Percentiles rank a stretch among this genome's conserved stretches.
Evolutionary conservation across 2,329 filamentous ascomycete genomes (phyloP).

Genomic region (Stylonectria norvegica): DNA sequence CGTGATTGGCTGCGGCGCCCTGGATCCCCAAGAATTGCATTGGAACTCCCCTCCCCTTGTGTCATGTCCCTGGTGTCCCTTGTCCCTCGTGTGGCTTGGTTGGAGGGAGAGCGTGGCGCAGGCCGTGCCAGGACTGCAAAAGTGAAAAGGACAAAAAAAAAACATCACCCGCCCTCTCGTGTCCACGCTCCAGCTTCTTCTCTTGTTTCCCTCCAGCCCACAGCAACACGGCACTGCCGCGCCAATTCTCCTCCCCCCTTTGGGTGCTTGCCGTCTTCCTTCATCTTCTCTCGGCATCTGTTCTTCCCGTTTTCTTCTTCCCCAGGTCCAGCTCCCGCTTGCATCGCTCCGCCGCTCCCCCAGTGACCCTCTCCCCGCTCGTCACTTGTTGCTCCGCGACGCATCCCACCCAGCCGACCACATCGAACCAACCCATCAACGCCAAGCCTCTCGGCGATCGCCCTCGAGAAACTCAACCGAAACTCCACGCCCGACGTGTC

Average conservation of each 20-base stretch:
- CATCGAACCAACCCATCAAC: conserved; percentile 3
- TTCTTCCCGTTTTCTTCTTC: conserved; percentile 32
- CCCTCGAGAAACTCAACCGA: neutral
- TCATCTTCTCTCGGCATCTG: conserved; percentile 33
- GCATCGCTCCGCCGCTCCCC: conserved; percentile 18
- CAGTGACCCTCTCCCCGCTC: conserved; percentile 11
- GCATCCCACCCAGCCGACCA: neutral
- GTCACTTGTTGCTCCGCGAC: conserved; percentile 18
- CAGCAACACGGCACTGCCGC: conserved; percentile 42
- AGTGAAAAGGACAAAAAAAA: conserved; percentile 22
- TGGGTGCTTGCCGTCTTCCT: conserved; percentile 41
- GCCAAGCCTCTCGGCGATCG: conserved; percentile 3
- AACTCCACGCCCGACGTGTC: neutral
- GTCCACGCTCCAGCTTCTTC: conserved; percentile 12
- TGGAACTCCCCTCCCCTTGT: conserved; percentile 4
- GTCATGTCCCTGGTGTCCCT: too few relatives aligned
- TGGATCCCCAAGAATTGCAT: conserved; percentile 1
- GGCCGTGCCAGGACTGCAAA: conserved; percentile 5
- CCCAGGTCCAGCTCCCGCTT: conserved; percentile 17
- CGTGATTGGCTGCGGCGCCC: conserved; percentile 12
- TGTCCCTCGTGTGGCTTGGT: neutral
- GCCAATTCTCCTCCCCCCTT: conserved; percentile 37
- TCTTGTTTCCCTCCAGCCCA: conserved; percentile 27
- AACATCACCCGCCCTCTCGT: conserved; percentile 21
- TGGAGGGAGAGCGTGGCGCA: conserved; percentile 10